Base-by-base conservation (phyloP, 2,329 filamentous ascomycete genomes). In the Rachicladosporium sp. region DNA sequence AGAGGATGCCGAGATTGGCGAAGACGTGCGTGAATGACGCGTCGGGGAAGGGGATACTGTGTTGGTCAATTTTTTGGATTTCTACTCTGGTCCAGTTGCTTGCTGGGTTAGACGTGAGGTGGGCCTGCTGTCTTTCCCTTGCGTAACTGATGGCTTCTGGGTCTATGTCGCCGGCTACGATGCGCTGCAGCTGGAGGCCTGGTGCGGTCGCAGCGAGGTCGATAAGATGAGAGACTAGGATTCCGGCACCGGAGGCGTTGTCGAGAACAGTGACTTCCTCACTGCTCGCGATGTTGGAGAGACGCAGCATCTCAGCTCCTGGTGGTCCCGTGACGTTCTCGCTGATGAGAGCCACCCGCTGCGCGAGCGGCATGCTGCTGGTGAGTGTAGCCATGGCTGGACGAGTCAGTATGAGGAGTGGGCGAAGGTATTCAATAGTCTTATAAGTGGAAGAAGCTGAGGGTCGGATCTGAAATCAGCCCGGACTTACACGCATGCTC, bases 1-100 rank as follows among this genome's bases (percentile, higher is more conserved):
- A 49, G 44, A 45, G 45, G 38, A 47, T 35, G 36, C 42, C 46
- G 11, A 47, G 40, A 35, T 45, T 49, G 32, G 30, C 43, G 36
- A 47, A 47, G 33, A 44, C 13, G 40, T 47, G 35, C 3, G 40
- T 40, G 42, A 49, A 43, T 3, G 21, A 36, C 4, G 15, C 31
- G 29, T 42, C 31, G 4, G 44, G 44, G 5, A 36, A 29, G 4
- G 34, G 35, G 4, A 44, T 21, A 4, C 30, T 29, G 35, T 40
- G 33, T 19, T 47, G 43, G 29, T 38, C 37, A 23, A 47, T 41
- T 11, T 43, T 41, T 7, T 34, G 7, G 7, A 37, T 34, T 12
- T 42, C 36, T 1, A 47, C 43, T 9, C 32, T 35, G 8, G 42
- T 27, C 41, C 41, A 45, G 7, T 9, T 10, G 5, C 33, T 36